phyloP scores from a whole-genome alignment of 208 protist species.

The Novymonas esmeraldas region DNA sequence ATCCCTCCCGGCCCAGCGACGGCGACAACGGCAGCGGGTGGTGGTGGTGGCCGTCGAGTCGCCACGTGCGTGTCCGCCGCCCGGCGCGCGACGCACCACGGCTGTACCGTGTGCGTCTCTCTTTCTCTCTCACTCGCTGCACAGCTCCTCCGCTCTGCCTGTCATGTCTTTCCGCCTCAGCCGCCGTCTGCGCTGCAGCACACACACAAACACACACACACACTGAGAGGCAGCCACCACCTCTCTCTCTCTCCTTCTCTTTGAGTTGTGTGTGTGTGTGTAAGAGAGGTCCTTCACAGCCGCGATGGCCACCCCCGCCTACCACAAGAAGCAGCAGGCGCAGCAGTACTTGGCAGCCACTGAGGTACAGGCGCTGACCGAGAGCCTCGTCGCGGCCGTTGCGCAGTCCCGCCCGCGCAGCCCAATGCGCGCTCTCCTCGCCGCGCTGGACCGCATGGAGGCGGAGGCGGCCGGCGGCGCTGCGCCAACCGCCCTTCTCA shows the following conservation, averaged over 20 bases:
- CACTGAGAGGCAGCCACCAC: neutral
- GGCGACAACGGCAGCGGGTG: no score
- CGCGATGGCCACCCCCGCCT: slow-evolving; percentile 33
- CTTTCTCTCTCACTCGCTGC: neutral
- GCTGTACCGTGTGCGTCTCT: neutral
- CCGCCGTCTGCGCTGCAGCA: no score
- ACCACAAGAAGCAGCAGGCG: slow-evolving; percentile 45
- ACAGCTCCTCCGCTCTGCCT: neutral
- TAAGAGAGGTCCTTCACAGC: no score
- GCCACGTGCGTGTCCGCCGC: no score
- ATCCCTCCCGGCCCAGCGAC: no score
- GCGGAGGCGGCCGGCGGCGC: neutral
- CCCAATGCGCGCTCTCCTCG: slow-evolving; percentile 35
- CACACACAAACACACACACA: neutral
- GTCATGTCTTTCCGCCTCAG: neutral
- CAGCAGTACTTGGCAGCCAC: slow-evolving; percentile 31
- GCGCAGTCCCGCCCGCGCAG: slow-evolving; percentile 25
- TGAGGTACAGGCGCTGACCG: slow-evolving; percentile 40
- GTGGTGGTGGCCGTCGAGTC: no score
- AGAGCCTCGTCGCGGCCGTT: slow-evolving; percentile 38
- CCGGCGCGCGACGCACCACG: no score
- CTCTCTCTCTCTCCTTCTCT: neutral
- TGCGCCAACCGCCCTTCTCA: neutral
- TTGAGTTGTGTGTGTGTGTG: no score
- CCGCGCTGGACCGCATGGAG: slow-evolving; percentile 40